Evolutionary conservation across 176 grass and related monocot genomes (phyloP), one percentile per base, ranked within the genome.

Genomic region (Zea luxurians): DNA sequence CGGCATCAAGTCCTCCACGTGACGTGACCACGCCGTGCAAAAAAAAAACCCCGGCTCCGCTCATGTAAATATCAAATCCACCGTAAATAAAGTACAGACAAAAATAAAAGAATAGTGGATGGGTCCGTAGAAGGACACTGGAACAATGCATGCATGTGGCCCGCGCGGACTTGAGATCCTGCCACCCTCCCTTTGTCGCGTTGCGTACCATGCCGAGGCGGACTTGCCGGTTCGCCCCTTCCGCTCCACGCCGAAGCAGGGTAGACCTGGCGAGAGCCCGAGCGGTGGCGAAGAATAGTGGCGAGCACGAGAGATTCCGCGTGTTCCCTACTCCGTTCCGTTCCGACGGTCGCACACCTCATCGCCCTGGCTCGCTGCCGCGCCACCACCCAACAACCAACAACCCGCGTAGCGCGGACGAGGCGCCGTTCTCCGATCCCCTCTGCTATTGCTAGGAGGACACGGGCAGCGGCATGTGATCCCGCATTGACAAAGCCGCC

Each of bases 371-470:
- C 69, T 4, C n/a, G 11, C 38, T 88, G 86, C 81, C 35, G 68
- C 76, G 48, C 76, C 86, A 82, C 86, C 86, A 69, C 76, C 86
- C 70, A 88, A 74, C 81, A 83, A 27, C 62, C 86, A 88, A 74
- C 81, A 78, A 38, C 69, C 80, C 59, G 70, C 49, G 54, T 18
- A 0, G 36, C 13, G 35, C 37, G 10, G 21, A 0, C 34, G 68
- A 73, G 27, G 3, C 37, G 46, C 61, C 17, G 8, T 6, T 50
- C 70, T 65, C 85, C 64, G 84, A 82, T 77, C 78, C 78, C 78
- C 49, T 64, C 4, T 5, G 17, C 18, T 27, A 18, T 8, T 3
- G 45, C 36, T 16, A 36, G 64, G 78, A 40, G 38, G 38, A 70
- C 78, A 47, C 65, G 58, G 27, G 66, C 85, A 72, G 73, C 73